Percentiles rank a stretch among this genome's conserved stretches.
Conservation (phyloP, 2,329 filamentous ascomycete species). For the Achaetomium macrosporum region DNA sequence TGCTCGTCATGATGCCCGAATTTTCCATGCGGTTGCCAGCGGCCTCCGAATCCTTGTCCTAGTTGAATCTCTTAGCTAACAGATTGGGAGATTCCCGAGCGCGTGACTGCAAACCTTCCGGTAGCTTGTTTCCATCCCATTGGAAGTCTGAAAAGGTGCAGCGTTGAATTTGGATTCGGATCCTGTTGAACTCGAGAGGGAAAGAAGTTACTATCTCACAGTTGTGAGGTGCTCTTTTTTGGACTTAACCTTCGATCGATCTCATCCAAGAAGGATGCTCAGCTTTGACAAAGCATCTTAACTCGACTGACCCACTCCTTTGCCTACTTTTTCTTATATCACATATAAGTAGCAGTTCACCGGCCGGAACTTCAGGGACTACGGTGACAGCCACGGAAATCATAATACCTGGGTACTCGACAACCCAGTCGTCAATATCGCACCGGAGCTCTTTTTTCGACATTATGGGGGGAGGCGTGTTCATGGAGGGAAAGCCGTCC, state of each 20-base stretch:
- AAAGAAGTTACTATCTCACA: neutral
- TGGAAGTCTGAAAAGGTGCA: neutral
- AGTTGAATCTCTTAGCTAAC: constrained; percentile 25
- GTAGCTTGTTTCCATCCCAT: constrained; percentile 7
- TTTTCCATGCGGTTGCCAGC: constrained; percentile 12
- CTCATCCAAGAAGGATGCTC: no score
- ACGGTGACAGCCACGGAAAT: no score
- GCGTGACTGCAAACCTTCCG: constrained; percentile 19
- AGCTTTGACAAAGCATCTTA: no score
- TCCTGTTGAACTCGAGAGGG: neutral
- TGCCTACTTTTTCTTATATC: no score
- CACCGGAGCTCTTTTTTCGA: neutral
- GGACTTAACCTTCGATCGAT: no score
- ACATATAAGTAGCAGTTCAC: no score
- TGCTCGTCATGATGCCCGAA: neutral
- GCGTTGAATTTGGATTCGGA: neutral
- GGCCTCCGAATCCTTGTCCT: constrained; percentile 16
- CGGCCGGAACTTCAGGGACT: no score
- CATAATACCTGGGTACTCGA: neutral
- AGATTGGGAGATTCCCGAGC: constrained; percentile 13
- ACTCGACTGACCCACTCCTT: no score
- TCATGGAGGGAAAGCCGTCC: constrained; percentile 19
- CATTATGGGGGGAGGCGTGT: constrained; percentile 21
- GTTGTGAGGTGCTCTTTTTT: neutral
- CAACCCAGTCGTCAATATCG: neutral